Evolutionary conservation across 371 early-diverging fungal genomes (phyloP).

Genomic region (Funneliformis caledonium): DNA sequence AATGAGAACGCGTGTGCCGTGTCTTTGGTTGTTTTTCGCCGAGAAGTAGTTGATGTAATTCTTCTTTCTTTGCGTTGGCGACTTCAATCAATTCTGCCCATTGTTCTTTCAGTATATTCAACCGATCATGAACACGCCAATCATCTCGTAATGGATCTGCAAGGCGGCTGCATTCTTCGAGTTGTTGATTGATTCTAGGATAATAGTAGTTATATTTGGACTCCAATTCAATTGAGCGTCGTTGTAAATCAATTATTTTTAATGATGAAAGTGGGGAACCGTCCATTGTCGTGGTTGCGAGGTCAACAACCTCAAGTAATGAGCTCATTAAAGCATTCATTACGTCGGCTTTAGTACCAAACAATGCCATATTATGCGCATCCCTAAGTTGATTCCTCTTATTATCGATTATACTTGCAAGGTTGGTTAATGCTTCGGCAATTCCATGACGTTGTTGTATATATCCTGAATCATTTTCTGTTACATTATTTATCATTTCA

Average conservation of each 20-base stretch:
- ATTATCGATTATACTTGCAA: slow-evolving; percentile 49
- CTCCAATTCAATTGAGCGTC: slow-evolving; percentile 60
- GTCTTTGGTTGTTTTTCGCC: slow-evolving; percentile 36
- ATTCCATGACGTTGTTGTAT: slow-evolving; percentile 53
- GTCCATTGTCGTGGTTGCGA: slow-evolving; percentile 49
- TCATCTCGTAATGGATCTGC: slow-evolving; percentile 54
- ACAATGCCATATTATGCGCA: slow-evolving; percentile 53
- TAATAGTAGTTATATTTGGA: slow-evolving; percentile 61
- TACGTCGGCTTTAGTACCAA: slow-evolving; percentile 55
- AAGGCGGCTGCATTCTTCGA: slow-evolving; percentile 43
- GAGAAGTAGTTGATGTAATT: slow-evolving; percentile 48
- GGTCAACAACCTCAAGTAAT: slow-evolving; percentile 53
- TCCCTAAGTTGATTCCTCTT: slow-evolving; percentile 51
- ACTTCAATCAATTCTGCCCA: slow-evolving; percentile 57
- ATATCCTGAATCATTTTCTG: slow-evolving; percentile 47
- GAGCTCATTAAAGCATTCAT: slow-evolving; percentile 54
- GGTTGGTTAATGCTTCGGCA: slow-evolving; percentile 47
- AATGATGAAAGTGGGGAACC: slow-evolving; percentile 46
- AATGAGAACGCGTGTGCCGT: slow-evolving; percentile 15
- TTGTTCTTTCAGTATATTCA: slow-evolving; percentile 50
- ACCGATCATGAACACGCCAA: slow-evolving; percentile 55
- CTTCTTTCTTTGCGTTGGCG: slow-evolving; percentile 55
- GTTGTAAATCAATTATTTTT: slow-evolving; percentile 58
- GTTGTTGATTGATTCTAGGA: slow-evolving; percentile 56
- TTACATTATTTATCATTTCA: slow-evolving; percentile 45